A percentile compares a stretch with the other conserved stretches of the same genome.
phyloP scores from a whole-genome alignment of 371 early-diverging fungal genomes.

The Coemansia sp. region DNA sequence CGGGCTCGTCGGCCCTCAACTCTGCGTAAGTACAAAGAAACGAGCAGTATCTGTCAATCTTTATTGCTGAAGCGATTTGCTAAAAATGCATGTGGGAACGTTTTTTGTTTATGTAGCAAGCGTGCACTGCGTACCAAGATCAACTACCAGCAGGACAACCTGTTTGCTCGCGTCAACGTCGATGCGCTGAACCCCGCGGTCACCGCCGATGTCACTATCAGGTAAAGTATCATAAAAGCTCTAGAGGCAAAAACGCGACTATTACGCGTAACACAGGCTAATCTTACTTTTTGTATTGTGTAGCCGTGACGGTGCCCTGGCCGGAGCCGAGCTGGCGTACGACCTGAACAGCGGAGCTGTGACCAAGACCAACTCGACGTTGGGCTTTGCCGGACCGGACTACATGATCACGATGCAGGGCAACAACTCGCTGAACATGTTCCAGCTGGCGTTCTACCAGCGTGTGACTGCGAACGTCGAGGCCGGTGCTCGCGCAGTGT shows the following conservation, averaged over 20 bases:
- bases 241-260: not conserved
- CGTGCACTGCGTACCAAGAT: constrained; percentile 66
- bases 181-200: constrained; percentile 82
- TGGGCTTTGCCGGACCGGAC: constrained; percentile 84
- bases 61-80: not conserved
- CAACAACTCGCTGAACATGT: constrained; percentile 66
- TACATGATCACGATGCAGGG: constrained; percentile 87
- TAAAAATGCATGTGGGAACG: not conserved
- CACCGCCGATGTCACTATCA: constrained; percentile 70
- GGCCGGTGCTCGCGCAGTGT: constrained; percentile 86
- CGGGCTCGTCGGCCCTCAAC: constrained; percentile 52
- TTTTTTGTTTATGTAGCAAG: constrained; percentile 56
- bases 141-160: constrained; percentile 80
- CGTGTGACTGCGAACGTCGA: constrained; percentile 83
- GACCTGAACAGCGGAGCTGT: constrained; percentile 83
- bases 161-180: constrained; percentile 68
- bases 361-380: constrained; percentile 79
- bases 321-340: constrained; percentile 91
- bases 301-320: constrained; percentile 80
- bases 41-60: not conserved
- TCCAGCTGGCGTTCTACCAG: constrained; percentile 94
- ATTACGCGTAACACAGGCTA: not conserved
- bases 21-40: constrained; percentile 40
- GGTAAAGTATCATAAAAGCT: constrained; percentile 15
- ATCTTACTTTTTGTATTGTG: not conserved